phyloP scores from a whole-genome alignment of 306 rosid genomes.

The Quercus berberidifolia region DNA sequence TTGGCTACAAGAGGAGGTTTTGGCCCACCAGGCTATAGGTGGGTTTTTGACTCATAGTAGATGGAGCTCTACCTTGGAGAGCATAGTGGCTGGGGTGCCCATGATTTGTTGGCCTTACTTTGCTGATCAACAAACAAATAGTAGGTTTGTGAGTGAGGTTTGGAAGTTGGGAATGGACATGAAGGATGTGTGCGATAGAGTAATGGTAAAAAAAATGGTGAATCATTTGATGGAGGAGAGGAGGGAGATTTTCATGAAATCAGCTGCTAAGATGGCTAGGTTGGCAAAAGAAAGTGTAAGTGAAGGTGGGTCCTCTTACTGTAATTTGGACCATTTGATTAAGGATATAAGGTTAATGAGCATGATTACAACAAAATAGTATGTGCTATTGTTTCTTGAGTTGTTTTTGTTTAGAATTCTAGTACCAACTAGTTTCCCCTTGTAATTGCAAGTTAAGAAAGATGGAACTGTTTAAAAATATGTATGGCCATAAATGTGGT shows the following conservation, averaged over 20 bases:
- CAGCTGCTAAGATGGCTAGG: slow-evolving; percentile 5
- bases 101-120: slow-evolving; percentile 37
- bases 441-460: too few species aligned
- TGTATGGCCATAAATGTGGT: too few species aligned
- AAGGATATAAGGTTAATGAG: slow-evolving; percentile 2
- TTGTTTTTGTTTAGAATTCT: too few species aligned
- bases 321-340: slow-evolving; percentile 20
- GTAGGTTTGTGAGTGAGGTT: slow-evolving; percentile 29
- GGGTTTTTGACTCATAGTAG: slow-evolving; percentile 32
- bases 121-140: slow-evolving; percentile 27
- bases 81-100: background rate
- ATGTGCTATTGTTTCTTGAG: too few species aligned
- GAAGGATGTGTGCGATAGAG: slow-evolving; percentile 30
- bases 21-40: slow-evolving; percentile 21
- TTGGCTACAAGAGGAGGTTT: too few species aligned
- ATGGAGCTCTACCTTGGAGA: background rate
- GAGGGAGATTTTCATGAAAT: slow-evolving; percentile 20
- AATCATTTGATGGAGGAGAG: slow-evolving; percentile 21
- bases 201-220: slow-evolving; percentile 14
- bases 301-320: slow-evolving; percentile 28
- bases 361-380: too few species aligned
- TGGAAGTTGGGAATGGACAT: slow-evolving; percentile 41
- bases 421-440: too few species aligned
- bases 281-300: slow-evolving; percentile 15
- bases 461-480: too few species aligned